Percentiles rank a stretch among this genome's conserved stretches.
Evolutionary conservation across 2,329 filamentous ascomycete species (phyloP).

Genomic region (Sclerotinia borealis): DNA sequence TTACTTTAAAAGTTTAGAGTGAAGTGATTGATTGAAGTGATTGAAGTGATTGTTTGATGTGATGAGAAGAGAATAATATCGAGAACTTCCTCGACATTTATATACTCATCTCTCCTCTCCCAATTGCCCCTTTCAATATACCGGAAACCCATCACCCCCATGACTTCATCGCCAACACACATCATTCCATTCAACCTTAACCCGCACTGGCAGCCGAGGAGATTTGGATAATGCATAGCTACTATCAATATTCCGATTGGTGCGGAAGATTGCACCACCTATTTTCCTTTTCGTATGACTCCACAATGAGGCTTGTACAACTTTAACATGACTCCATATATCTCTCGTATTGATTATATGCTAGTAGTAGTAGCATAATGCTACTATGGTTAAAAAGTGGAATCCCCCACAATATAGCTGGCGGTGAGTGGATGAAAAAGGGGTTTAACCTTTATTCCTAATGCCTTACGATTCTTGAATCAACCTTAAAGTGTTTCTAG

Average conservation of each 20-base stretch:
- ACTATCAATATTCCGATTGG: background rate
- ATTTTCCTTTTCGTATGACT: background rate
- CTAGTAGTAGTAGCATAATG: too few species aligned
- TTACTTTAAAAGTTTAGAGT: background rate
- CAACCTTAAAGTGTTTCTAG: background rate
- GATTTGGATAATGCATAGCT: background rate
- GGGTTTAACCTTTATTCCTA: background rate
- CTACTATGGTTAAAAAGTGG: too few species aligned
- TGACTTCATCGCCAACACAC: slow-evolving; percentile 2
- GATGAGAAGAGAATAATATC: background rate
- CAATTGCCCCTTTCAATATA: background rate
- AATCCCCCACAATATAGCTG: background rate
- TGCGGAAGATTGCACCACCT: background rate
- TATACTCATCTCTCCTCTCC: background rate
- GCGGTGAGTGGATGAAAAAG: background rate
- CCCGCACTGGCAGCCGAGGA: background rate
- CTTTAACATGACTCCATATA: background rate
- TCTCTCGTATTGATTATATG: background rate
- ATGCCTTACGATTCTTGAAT: too few species aligned
- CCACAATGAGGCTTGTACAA: background rate
- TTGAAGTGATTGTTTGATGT: background rate
- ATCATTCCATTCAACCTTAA: background rate
- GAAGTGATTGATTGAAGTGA: background rate
- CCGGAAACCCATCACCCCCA: background rate
- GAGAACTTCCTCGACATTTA: background rate